phyloP scores from a whole-genome alignment of 306 rosid genomes.

The Sechiopsis laciniata region DNA sequence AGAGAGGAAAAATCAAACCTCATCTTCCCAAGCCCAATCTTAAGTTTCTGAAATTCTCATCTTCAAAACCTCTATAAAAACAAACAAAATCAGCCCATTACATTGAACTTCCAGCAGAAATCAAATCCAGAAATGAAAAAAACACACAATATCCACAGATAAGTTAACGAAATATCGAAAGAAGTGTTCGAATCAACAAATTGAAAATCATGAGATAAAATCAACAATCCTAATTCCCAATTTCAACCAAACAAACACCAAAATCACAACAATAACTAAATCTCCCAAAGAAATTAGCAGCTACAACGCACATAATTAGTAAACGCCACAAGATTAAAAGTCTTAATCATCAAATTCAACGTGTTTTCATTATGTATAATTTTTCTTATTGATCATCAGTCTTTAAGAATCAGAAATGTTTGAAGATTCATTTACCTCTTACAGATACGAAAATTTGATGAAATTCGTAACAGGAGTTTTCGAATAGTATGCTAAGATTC shows the following conservation, averaged over 20 bases:
- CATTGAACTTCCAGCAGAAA: too few relatives aligned
- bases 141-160: too few relatives aligned
- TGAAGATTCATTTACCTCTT: constrained; percentile 16
- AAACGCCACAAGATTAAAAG: background rate
- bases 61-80: too few relatives aligned
- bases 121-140: too few relatives aligned
- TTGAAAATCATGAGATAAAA: too few relatives aligned
- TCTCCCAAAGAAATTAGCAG: background rate
- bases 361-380: too few relatives aligned
- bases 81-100: too few relatives aligned
- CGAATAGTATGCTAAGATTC: constrained; percentile 7
- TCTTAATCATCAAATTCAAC: background rate
- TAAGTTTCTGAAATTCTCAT: too few relatives aligned
- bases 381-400: constrained; percentile 12
- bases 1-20: too few relatives aligned
- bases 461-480: background rate
- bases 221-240: background rate
- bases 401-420: background rate
- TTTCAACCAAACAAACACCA: background rate
- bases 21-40: too few relatives aligned
- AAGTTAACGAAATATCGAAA: too few relatives aligned
- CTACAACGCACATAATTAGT: background rate
- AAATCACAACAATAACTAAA: background rate
- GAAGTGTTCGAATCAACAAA: too few relatives aligned
- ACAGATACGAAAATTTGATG: constrained; percentile 11